A percentile compares a stretch with the other conserved stretches of the same genome.
phyloP scores from a whole-genome alignment of 805 yeast species.

The Spathaspora sp. region DNA sequence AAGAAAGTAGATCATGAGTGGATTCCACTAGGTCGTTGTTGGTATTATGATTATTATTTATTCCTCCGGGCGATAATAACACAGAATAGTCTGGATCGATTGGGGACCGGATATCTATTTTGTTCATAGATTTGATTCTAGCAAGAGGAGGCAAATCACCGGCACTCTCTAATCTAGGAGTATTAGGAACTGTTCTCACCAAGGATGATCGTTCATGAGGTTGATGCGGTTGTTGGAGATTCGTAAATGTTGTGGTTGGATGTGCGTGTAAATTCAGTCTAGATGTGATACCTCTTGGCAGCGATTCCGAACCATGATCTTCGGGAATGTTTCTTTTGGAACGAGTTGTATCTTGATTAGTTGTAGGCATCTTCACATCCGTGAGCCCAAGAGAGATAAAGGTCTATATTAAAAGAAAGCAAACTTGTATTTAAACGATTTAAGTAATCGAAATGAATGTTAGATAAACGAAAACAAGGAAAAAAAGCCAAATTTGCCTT shows the following conservation, averaged over 20 bases:
- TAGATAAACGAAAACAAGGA: neutral
- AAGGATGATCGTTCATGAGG: neutral
- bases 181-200: slow-evolving; percentile 3
- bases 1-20: slow-evolving; percentile 9
- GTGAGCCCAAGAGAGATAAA: neutral
- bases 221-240: neutral
- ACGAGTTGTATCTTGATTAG: neutral
- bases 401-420: neutral
- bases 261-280: neutral
- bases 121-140: slow-evolving; percentile 15
- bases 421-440: neutral
- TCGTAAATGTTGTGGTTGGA: neutral
- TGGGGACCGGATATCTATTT: slow-evolving; percentile 17
- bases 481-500: neutral
- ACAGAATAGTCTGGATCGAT: slow-evolving; percentile 8
- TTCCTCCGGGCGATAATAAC: slow-evolving; percentile 1
- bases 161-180: slow-evolving; percentile 3
- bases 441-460: neutral
- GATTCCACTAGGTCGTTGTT: slow-evolving; percentile 3
- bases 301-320: neutral
- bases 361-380: neutral
- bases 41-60: neutral
- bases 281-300: neutral
- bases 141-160: neutral
- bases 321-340: neutral